Percentiles rank a stretch among this genome's conserved stretches.
These are phyloP conservation scores for Hortiboletus flavorubellus DNA, from an alignment of 768 basidiomycete genomes.

Conservation along the genomic window DNA sequence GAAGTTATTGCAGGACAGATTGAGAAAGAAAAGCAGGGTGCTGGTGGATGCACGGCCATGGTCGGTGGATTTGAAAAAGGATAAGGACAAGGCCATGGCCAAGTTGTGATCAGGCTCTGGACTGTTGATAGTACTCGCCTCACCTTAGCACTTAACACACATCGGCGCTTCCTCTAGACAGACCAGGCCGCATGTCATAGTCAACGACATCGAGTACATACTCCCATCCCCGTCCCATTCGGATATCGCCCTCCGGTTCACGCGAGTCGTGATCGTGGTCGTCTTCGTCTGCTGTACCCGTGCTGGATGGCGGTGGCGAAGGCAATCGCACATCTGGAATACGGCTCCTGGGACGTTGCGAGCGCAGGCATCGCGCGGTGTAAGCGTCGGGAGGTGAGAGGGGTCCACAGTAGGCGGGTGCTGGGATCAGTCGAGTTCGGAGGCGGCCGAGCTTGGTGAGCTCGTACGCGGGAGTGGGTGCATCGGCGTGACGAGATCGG, in stretches of 20 bases:
- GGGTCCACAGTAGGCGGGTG: no score
- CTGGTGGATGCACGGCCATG: background rate
- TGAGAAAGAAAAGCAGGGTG: background rate
- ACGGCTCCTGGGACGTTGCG: no score
- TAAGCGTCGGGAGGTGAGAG: no score
- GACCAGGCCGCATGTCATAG: constrained; percentile 22
- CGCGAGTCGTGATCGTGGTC: background rate
- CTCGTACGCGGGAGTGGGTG: no score
- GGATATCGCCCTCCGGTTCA: constrained; percentile 5
- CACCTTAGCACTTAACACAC: constrained; percentile 10
- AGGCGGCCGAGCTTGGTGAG: no score
- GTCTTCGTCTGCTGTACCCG: background rate
- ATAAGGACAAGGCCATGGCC: background rate
- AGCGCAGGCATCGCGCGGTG: no score
- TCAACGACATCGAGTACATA: constrained; percentile 22
- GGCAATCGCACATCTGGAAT: no score
- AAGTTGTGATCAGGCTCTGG: background rate
- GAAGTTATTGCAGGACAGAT: background rate
- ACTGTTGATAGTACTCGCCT: no score
- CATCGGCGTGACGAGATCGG: no score
- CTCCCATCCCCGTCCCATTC: constrained; percentile 8
- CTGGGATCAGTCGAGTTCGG: no score
- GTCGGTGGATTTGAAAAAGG: constrained; percentile 13
- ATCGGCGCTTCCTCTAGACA: constrained; percentile 16
- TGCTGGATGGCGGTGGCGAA: no score